Conservation (phyloP, 176 grass and related monocot species). For the Chrysopogon serrulatus region DNA sequence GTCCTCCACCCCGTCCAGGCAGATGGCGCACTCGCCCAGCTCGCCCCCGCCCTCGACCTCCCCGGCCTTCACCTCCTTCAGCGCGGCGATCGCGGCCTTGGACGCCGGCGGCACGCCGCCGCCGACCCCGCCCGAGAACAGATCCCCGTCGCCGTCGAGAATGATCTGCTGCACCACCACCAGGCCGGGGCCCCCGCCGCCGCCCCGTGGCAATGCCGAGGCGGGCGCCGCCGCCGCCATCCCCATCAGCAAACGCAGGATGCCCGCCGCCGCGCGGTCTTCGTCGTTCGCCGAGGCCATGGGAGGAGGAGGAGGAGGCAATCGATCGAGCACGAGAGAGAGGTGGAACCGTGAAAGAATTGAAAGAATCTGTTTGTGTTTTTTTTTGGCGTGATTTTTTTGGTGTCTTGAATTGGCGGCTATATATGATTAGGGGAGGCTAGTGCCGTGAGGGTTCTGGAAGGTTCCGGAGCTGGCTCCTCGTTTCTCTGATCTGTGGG, state of each 20-base stretch:
- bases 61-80: constrained; percentile 45
- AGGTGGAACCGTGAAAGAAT: background rate
- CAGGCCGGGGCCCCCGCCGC: background rate
- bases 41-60: background rate
- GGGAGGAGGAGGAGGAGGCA: background rate
- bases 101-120: constrained; percentile 47
- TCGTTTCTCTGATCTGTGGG: constrained; percentile 32
- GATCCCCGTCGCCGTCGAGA: background rate
- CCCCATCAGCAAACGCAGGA: constrained; percentile 31
- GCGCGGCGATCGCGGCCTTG: constrained; percentile 56
- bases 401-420: background rate
- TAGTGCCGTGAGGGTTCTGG: constrained; percentile 12
- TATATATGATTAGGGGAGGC: background rate
- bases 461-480: constrained; percentile 23
- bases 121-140: constrained; percentile 30
- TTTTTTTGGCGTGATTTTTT: background rate
- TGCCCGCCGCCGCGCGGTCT: constrained; percentile 14
- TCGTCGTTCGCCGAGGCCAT: constrained; percentile 38
- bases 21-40: constrained; percentile 52
- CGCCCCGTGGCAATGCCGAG: background rate
- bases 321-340: background rate
- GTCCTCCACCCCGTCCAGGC: constrained; percentile 49
- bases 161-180: constrained; percentile 28
- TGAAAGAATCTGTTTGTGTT: background rate
- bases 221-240: background rate